Percentiles rank a stretch among this genome's conserved stretches.
phyloP scores from a whole-genome alignment of 2,329 filamentous ascomycete genomes.

The Scedosporium dehoogii region DNA sequence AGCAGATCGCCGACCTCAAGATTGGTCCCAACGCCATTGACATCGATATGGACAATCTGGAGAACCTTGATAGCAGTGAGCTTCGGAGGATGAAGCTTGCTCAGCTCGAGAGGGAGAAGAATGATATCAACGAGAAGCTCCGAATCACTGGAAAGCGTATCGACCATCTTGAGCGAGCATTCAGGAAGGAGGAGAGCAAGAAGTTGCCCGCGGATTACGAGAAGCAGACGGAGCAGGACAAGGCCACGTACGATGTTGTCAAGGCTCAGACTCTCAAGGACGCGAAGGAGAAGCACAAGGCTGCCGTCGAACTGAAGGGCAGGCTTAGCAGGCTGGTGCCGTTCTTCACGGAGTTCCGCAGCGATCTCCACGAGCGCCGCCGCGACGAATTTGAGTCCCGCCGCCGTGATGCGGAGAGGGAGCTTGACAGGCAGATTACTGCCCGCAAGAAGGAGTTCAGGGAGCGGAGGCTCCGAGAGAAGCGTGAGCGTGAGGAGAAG shows the following conservation, averaged over 20 bases:
- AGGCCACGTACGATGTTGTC: constrained; percentile 67
- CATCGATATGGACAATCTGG: constrained; percentile 71
- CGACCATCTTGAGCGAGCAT: constrained; percentile 93
- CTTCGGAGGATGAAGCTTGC: constrained; percentile 92
- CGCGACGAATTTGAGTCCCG: constrained; percentile 95
- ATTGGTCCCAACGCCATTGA: constrained; percentile 66
- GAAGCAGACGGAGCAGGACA: constrained; percentile 67
- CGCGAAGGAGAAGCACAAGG: constrained; percentile 79
- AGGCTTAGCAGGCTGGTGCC: constrained; percentile 76
- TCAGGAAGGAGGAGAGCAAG: constrained; percentile 91
- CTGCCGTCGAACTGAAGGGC: constrained; percentile 87
- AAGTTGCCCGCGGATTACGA: constrained; percentile 82
- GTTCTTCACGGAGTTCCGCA: constrained; percentile 75
- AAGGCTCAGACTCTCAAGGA: constrained; percentile 72
- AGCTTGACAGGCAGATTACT: constrained; percentile 85
- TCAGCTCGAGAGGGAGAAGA: constrained; percentile 96
- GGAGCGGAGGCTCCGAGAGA: constrained; percentile 74
- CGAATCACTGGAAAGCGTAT: constrained; percentile 90
- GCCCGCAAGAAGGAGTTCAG: constrained; percentile 80
- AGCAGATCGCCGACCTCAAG: constrained; percentile 85
- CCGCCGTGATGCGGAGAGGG: constrained; percentile 80
- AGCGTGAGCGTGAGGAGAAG: constrained; percentile 72
- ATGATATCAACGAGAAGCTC: constrained; percentile 83
- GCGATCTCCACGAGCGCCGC: constrained; percentile 73
- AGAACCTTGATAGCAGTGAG: constrained; percentile 78